These are phyloP conservation scores for Teunomyces tritomae DNA, from an alignment of 805 yeast genomes.

Conservation along the genomic window DNA sequence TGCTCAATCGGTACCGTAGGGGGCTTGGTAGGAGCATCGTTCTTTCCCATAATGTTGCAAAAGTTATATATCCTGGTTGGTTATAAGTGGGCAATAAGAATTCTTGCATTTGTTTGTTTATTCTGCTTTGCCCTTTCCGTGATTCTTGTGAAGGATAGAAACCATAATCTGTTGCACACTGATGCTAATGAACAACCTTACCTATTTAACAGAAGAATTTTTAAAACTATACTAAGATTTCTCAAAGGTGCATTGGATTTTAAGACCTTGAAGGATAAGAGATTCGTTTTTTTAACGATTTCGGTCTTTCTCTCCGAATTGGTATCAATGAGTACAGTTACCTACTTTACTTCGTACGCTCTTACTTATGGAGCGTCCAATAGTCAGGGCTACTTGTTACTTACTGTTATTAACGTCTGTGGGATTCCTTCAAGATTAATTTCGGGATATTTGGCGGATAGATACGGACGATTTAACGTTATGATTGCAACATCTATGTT, in stretches of 20 bases:
- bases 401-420: constrained; percentile 46
- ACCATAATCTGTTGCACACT: neutral
- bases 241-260: constrained; percentile 19
- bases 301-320: constrained; percentile 47
- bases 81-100: constrained; percentile 52
- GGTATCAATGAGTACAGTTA: constrained; percentile 45
- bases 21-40: constrained; percentile 53
- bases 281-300: constrained; percentile 41
- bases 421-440: constrained; percentile 39
- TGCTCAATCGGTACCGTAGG: constrained; percentile 48
- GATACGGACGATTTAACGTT: constrained; percentile 52
- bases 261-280: constrained; percentile 40
- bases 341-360: constrained; percentile 55
- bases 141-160: constrained; percentile 4
- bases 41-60: constrained; percentile 53
- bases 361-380: constrained; percentile 45
- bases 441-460: constrained; percentile 31
- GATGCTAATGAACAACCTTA: neutral
- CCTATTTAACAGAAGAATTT: neutral
- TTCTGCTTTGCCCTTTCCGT: constrained; percentile 23
- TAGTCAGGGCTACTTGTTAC: constrained; percentile 42
- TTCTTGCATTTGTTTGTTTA: constrained; percentile 46
- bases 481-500: constrained; percentile 31
- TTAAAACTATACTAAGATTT: neutral
- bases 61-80: constrained; percentile 47